Evolutionary conservation across 108 stramenopile species (phyloP).

Genomic region (Mediolabrus comicus): DNA sequence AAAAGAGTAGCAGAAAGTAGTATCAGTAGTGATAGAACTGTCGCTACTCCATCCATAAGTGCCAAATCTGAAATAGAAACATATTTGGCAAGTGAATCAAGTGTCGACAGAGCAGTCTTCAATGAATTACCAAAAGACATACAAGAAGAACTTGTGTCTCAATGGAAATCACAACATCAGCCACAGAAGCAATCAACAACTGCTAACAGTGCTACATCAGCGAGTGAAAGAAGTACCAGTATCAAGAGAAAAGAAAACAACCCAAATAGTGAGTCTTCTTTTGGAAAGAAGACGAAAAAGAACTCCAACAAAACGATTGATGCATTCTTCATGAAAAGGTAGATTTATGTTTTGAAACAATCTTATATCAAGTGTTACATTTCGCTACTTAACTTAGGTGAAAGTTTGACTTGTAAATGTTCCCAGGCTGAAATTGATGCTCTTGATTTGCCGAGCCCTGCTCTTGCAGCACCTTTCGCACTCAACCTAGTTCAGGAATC

Average conservation of each 20-base stretch:
- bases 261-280: not conserved
- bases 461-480: not conserved
- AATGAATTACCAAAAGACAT: not conserved
- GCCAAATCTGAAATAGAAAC: not conserved
- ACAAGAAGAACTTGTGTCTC: not conserved
- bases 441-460: too few species aligned
- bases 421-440: not conserved
- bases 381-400: too few species aligned
- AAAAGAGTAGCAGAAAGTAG: not conserved
- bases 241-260: not conserved
- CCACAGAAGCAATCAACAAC: not conserved
- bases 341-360: too few species aligned
- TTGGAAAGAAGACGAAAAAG: conserved; percentile 1
- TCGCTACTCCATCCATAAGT: not conserved
- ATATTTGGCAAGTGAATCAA: not conserved
- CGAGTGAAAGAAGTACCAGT: not conserved
- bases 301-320: not conserved
- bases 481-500: not conserved
- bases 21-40: not conserved
- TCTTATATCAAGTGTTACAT: too few species aligned
- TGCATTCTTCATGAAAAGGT: conserved; percentile 1
- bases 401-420: too few species aligned
- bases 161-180: conserved; percentile 10
- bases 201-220: not conserved
- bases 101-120: conserved; percentile 1